Percentiles rank a stretch among this genome's conserved stretches.
These are phyloP conservation scores for Leucoagaricus sp. DNA, from an alignment of 1,284 basidiomycete genomes.

Conservation along the genomic window DNA sequence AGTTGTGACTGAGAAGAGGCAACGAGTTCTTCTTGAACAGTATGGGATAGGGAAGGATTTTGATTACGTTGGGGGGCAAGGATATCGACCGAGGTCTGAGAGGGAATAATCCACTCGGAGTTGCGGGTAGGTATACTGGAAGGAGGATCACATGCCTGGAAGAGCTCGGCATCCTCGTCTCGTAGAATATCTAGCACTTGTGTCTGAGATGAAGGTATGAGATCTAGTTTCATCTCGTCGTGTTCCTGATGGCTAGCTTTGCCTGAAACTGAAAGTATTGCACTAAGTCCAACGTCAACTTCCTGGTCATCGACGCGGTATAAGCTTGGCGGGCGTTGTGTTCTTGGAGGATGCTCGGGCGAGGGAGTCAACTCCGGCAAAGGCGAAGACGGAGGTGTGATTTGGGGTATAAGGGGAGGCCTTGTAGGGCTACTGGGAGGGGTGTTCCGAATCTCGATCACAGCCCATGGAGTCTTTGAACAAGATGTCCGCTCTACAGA, in stretches of 20 bases:
- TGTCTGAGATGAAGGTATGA: conserved; percentile 14
- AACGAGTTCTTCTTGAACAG: not conserved
- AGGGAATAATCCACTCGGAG: not conserved
- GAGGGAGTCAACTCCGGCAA: conserved; percentile 11
- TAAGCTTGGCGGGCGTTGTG: not conserved
- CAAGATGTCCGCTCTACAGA: not conserved
- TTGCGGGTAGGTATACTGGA: not conserved
- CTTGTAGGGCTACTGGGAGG: not conserved
- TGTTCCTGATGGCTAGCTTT: not conserved
- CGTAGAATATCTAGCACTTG: conserved; percentile 8
- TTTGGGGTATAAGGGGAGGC: not conserved
- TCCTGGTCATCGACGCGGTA: not conserved
- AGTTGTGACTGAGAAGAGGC: conserved; percentile 11
- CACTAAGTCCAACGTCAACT: not conserved
- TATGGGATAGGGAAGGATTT: not conserved
- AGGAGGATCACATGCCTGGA: not conserved
- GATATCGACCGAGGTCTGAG: not conserved
- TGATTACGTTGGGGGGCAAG: not conserved
- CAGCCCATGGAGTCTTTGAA: not conserved
- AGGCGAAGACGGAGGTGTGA: conserved; percentile 11
- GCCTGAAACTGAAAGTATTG: not conserved
- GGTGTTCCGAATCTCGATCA: conserved; percentile 6
- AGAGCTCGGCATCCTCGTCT: not conserved
- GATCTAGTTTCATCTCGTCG: not conserved
- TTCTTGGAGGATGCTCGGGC: not conserved